phyloP scores from a whole-genome alignment of 805 yeast species.

The Ogataea nonfermentans region DNA sequence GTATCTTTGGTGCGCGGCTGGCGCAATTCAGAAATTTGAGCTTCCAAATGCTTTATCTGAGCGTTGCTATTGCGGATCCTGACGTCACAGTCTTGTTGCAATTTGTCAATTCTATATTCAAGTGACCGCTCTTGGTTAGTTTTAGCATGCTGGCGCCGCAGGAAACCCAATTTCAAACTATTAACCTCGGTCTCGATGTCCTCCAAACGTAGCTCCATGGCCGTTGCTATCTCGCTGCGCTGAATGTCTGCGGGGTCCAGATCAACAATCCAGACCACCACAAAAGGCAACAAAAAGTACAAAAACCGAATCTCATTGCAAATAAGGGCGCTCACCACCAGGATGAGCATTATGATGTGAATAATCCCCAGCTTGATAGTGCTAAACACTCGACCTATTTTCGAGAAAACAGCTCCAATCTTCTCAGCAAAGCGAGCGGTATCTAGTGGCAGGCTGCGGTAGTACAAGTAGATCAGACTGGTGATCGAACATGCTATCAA shows the following conservation, averaged over 20 bases:
- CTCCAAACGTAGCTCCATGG: conserved; percentile 6
- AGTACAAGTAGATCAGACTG: conserved; percentile 13
- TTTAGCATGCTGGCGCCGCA: conserved; percentile 14
- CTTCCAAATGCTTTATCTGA: conserved; percentile 10
- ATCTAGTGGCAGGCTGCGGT: conserved; percentile 15
- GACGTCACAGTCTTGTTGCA: conserved; percentile 10
- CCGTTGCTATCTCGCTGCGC: conserved; percentile 2
- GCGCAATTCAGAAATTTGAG: conserved; percentile 2
- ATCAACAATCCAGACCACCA: conserved; percentile 15
- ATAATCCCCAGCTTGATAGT: conserved; percentile 8
- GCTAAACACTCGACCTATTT: conserved; percentile 9
- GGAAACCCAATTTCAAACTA: conserved; percentile 6
- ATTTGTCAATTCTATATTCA: conserved; percentile 7
- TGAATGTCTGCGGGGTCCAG: conserved; percentile 7
- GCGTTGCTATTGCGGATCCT: conserved; percentile 6
- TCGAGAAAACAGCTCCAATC: conserved; percentile 10
- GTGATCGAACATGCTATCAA: conserved; percentile 5
- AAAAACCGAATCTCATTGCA: conserved; percentile 15
- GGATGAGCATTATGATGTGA: conserved; percentile 14
- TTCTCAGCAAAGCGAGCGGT: conserved; percentile 4
- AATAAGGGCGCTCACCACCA: conserved; percentile 14
- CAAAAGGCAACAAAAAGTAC: conserved; percentile 13
- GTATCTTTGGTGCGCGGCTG: background rate
- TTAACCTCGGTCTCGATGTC: conserved; percentile 16
- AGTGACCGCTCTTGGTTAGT: conserved; percentile 12